Conservation (phyloP, 2,329 filamentous ascomycete species). For the Teratosphaeria epicoccoides region DNA sequence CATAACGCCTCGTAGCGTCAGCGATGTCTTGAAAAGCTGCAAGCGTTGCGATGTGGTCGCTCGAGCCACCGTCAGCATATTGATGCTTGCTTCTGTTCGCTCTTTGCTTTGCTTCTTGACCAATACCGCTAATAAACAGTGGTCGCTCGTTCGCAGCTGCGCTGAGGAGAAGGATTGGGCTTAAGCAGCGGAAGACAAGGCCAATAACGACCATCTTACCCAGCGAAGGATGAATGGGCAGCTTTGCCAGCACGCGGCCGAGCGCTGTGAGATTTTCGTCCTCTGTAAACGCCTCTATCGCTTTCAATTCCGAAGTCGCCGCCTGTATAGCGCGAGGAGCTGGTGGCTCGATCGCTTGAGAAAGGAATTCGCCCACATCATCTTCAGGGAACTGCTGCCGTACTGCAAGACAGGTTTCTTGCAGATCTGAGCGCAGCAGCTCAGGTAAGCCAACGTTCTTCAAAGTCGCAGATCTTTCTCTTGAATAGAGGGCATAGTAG, state of each 20-base stretch:
- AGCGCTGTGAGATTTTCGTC: constrained; percentile 36
- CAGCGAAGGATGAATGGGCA: constrained; percentile 34
- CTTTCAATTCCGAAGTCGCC: constrained; percentile 31
- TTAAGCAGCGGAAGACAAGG: constrained; percentile 41
- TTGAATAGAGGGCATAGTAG: constrained; percentile 40
- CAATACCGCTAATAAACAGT: constrained; percentile 25
- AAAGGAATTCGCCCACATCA: constrained; percentile 33
- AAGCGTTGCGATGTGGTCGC: constrained; percentile 38
- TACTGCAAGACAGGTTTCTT: constrained; percentile 35
- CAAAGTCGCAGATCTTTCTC: constrained; percentile 26
- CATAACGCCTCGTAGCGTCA: constrained; percentile 20
- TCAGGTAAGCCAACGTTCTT: constrained; percentile 28
- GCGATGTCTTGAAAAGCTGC: constrained; percentile 36
- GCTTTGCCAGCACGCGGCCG: constrained; percentile 32
- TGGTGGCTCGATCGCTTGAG: constrained; percentile 38
- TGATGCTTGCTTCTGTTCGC: constrained; percentile 17
- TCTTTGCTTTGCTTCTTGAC: constrained; percentile 11
- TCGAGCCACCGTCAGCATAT: constrained; percentile 28
- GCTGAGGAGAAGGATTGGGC: constrained; percentile 39
- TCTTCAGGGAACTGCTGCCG: constrained; percentile 30
- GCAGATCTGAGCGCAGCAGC: constrained; percentile 35
- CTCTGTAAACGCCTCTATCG: constrained; percentile 33
- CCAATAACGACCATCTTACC: constrained; percentile 43
- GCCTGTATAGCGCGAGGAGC: constrained; percentile 25
- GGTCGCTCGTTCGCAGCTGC: constrained; percentile 25